These are phyloP conservation scores for Aureobasidium melanogenum DNA, from an alignment of 2,329 filamentous ascomycete species.

Conservation along the genomic window DNA sequence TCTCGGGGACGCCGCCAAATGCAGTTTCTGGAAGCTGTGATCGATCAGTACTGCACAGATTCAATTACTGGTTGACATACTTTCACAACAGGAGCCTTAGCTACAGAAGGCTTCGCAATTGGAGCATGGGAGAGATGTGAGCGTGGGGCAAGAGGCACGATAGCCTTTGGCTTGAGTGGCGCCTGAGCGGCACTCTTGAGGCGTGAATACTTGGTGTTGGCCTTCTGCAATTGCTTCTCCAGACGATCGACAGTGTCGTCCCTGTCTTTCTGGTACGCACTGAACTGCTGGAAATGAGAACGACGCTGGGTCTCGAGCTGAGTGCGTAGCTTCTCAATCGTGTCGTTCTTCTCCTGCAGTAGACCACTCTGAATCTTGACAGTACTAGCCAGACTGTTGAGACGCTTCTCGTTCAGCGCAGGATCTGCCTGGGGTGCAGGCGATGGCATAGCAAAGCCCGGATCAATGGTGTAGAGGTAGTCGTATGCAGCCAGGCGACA, in stretches of 20 bases:
- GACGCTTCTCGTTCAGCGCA: not conserved
- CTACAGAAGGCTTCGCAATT: not conserved
- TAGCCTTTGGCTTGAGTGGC: not conserved
- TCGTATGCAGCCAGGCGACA: not conserved
- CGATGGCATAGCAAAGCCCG: not conserved
- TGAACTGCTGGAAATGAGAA: not conserved
- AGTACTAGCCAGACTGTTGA: conserved; percentile 1
- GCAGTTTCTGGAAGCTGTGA: not conserved
- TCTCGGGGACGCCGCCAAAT: not conserved
- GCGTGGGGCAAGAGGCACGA: not conserved
- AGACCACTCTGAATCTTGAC: not conserved
- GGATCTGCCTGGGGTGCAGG: not conserved
- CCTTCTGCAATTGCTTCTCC: not conserved
- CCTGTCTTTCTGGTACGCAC: not conserved
- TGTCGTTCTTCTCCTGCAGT: conserved; percentile 3
- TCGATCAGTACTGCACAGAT: not conserved
- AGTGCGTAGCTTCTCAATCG: not conserved
- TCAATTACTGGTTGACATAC: not conserved
- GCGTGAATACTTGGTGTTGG: not conserved
- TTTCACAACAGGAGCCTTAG: not conserved
- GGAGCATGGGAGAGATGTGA: not conserved
- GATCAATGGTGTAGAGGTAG: not conserved
- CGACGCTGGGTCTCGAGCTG: not conserved
- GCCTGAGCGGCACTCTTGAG: not conserved
- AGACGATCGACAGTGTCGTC: not conserved